A percentile compares a stretch with the other conserved stretches of the same genome.
Conservation (phyloP, 305 asterid species). For the Ilex paraguariensis region DNA sequence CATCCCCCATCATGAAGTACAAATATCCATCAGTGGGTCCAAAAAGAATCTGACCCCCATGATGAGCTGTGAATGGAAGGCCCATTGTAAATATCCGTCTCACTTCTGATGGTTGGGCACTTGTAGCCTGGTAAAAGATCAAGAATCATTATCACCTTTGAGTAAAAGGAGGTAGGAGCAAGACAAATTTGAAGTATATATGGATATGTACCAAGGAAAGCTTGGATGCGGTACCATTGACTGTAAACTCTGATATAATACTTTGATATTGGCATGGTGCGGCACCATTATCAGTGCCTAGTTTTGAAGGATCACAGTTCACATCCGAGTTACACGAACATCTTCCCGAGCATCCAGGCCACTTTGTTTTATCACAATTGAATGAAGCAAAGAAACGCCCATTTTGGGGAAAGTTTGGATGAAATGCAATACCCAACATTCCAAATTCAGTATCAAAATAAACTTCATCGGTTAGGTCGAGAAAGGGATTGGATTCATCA, state of each 20-base stretch:
- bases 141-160: not conserved
- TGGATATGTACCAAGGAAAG: constrained; percentile 45
- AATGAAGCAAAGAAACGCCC: constrained; percentile 82
- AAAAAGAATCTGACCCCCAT: constrained; percentile 88
- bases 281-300: constrained; percentile 53
- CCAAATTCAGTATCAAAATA: constrained; percentile 71
- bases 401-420: constrained; percentile 58
- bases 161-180: constrained; percentile 1
- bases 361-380: constrained; percentile 71
- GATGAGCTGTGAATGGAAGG: constrained; percentile 73
- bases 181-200: constrained; percentile 2
- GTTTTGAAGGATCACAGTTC: constrained; percentile 69
- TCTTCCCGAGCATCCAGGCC: constrained; percentile 73
- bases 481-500: constrained; percentile 54
- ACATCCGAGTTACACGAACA: constrained; percentile 92
- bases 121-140: constrained; percentile 42
- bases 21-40: constrained; percentile 82
- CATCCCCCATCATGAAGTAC: constrained; percentile 98
- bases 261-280: constrained; percentile 76
- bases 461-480: constrained; percentile 79
- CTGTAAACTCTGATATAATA: constrained; percentile 72
- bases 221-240: constrained; percentile 46
- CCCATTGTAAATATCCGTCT: constrained; percentile 92
- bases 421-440: constrained; percentile 73
- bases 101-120: constrained; percentile 72